Conservation (phyloP, 2,329 filamentous ascomycete species). For the Xylariaceae sp. region DNA sequence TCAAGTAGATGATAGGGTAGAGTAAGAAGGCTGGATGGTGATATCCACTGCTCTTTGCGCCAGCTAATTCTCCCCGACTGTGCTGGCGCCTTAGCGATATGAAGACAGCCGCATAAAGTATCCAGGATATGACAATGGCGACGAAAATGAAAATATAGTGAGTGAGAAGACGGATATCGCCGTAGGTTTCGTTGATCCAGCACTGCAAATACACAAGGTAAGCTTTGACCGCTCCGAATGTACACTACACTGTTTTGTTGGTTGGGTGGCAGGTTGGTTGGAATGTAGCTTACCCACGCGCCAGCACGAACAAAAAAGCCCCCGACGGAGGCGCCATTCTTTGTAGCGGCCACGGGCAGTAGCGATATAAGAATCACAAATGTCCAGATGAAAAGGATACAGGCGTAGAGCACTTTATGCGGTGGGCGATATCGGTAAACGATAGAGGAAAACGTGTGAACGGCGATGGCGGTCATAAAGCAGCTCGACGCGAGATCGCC, state of each 20-base stretch:
- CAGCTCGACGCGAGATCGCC: slow-evolving; percentile 62
- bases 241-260: neutral
- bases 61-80: slow-evolving; percentile 10
- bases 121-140: slow-evolving; percentile 32
- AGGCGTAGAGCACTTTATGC: slow-evolving; percentile 43
- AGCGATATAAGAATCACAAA: slow-evolving; percentile 54
- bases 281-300: slow-evolving; percentile 47
- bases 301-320: slow-evolving; percentile 59
- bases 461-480: slow-evolving; percentile 60
- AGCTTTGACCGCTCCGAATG: neutral
- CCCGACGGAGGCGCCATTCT: slow-evolving; percentile 36
- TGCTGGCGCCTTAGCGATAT: slow-evolving; percentile 29
- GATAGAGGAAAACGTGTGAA: slow-evolving; percentile 61
- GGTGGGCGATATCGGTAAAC: slow-evolving; percentile 50
- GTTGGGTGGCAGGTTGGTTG: neutral
- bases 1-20: slow-evolving; percentile 62
- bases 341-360: slow-evolving; percentile 42
- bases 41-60: slow-evolving; percentile 6
- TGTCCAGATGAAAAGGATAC: slow-evolving; percentile 48
- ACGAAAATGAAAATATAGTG: slow-evolving; percentile 59
- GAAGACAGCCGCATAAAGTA: slow-evolving; percentile 36
- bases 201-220: slow-evolving; percentile 38
- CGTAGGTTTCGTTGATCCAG: slow-evolving; percentile 53
- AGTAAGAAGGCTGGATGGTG: slow-evolving; percentile 53
- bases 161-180: slow-evolving; percentile 48